Evolutionary conservation across 2,329 filamentous ascomycete species (phyloP).

Genomic region (Aspergillus fumigatiaffinis): DNA sequence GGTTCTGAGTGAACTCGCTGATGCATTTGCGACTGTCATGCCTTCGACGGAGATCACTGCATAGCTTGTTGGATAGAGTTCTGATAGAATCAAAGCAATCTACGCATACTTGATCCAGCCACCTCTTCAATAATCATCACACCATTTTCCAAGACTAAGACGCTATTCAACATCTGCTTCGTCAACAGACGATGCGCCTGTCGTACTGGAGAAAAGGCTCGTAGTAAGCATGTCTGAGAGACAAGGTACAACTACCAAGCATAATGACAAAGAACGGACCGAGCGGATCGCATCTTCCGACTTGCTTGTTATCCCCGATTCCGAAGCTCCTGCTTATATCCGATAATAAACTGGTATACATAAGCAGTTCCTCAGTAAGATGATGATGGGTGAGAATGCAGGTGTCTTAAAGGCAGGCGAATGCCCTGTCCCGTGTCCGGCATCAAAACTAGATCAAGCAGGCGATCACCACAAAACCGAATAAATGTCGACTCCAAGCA

Average conservation of each 20-base stretch:
- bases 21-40: conserved; percentile 61
- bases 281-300: too few relatives aligned
- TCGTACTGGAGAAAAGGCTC: too few relatives aligned
- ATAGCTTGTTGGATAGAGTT: background rate
- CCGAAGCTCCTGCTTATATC: background rate
- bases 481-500: background rate
- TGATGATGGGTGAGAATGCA: background rate
- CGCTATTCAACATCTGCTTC: too few relatives aligned
- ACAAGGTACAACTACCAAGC: background rate
- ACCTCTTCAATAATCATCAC: background rate
- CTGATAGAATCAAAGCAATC: background rate
- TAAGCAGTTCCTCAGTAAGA: background rate
- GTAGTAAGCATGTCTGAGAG: background rate
- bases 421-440: too few relatives aligned
- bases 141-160: too few relatives aligned
- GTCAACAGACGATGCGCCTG: too few relatives aligned
- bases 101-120: too few relatives aligned
- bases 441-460: background rate
- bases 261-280: background rate
- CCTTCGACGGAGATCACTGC: conserved; percentile 43
- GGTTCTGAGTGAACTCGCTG: conserved; percentile 56
- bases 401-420: background rate
- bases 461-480: background rate
- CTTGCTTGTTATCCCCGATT: background rate
- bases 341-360: background rate